phyloP scores from a whole-genome alignment of 129 eudicot genomes.

The Rutidosis leptorrhynchoides region DNA sequence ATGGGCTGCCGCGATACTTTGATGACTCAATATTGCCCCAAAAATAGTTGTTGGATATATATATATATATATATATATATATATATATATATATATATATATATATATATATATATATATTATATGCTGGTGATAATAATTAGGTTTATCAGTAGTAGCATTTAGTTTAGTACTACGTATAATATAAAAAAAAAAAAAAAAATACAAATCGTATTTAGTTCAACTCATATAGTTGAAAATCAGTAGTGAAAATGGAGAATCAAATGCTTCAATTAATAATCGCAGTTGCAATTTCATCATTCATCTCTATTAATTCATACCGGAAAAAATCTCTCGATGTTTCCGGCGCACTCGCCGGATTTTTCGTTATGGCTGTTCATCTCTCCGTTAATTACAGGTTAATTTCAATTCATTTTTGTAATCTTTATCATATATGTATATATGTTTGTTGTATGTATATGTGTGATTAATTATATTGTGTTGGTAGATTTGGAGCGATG shows the following conservation, averaged over 20 bases:
- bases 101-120: no score
- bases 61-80: no score
- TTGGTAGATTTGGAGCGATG: conserved; percentile 76
- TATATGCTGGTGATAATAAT: no score
- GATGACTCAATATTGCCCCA: conserved; percentile 19
- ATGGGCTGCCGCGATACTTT: conserved; percentile 14
- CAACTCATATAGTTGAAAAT: neutral
- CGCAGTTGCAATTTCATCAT: conserved; percentile 47
- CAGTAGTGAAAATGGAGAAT: conserved; percentile 42
- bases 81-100: no score
- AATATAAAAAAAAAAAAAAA: no score
- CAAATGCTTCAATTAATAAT: conserved; percentile 36
- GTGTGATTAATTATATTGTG: neutral
- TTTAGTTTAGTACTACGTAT: no score
- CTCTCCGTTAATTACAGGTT: conserved; percentile 74
- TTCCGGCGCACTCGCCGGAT: conserved; percentile 80
- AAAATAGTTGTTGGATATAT: neutral
- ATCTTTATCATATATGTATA: neutral
- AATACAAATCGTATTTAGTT: neutral
- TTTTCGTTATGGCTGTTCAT: conserved; percentile 74
- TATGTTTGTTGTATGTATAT: neutral
- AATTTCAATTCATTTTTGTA: neutral
- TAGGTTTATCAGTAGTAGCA: no score
- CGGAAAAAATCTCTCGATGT: conserved; percentile 67
- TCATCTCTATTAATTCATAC: conserved; percentile 62